Conservation (phyloP, 176 grass and related monocot species). For the Triticum aestivum region DNA sequence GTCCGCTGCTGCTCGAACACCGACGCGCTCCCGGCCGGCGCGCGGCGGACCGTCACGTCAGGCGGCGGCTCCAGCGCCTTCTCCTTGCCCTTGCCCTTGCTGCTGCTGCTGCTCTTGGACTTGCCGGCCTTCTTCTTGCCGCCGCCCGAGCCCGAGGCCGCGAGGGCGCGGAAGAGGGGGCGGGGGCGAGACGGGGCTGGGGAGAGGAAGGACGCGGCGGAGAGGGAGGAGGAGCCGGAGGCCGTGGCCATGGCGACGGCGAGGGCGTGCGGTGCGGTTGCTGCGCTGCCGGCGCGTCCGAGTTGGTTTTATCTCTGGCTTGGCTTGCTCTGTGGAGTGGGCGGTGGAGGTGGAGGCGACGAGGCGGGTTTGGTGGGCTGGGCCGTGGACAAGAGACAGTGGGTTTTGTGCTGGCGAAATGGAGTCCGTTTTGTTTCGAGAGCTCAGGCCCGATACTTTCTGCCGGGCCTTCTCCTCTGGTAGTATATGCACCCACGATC, state of each 20-base stretch:
- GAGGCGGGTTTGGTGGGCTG: neutral
- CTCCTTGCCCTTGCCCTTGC: constrained; percentile 22
- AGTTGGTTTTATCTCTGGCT: constrained; percentile 17
- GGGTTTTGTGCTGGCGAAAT: neutral
- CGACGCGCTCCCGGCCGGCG: constrained; percentile 42
- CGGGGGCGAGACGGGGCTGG: neutral
- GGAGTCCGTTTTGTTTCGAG: neutral
- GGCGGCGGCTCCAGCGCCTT: constrained; percentile 58
- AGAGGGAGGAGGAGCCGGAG: neutral
- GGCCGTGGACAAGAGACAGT: neutral
- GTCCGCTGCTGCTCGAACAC: constrained; percentile 27
- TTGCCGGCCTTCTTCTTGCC: constrained; percentile 22
- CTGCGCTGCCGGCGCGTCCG: constrained; percentile 2
- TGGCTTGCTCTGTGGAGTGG: neutral
- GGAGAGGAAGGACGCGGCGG: constrained; percentile 25
- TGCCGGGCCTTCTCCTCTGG: no score
- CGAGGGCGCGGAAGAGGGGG: constrained; percentile 12
- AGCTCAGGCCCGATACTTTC: neutral
- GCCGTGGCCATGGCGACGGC: constrained; percentile 39
- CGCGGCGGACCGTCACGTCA: constrained; percentile 52
- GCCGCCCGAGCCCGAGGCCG: constrained; percentile 1
- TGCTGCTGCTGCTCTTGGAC: constrained; percentile 15
- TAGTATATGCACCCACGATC: no score
- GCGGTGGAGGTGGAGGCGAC: constrained; percentile 7
- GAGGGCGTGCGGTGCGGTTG: constrained; percentile 25